phyloP scores from a whole-genome alignment of 768 basidiomycete species.

The Lactifluus subvellereus region DNA sequence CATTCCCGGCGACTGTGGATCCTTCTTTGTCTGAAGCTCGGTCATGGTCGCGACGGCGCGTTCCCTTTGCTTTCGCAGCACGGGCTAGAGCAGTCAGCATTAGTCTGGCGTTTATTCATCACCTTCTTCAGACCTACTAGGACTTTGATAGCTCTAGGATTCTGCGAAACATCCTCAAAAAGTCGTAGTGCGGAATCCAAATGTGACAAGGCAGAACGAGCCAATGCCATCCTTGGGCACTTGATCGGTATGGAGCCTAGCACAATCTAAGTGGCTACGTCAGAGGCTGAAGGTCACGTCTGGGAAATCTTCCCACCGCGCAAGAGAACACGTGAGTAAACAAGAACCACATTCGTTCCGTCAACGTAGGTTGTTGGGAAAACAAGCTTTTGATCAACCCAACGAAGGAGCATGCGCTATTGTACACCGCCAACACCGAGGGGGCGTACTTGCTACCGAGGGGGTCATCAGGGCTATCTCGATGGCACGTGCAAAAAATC shows the following conservation, averaged over 20 bases:
- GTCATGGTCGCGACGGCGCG: constrained; percentile 39
- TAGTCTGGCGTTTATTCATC: background rate
- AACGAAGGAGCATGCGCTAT: constrained; percentile 63
- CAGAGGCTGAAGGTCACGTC: background rate
- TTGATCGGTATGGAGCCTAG: constrained; percentile 64
- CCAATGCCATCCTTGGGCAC: constrained; percentile 52
- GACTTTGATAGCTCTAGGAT: constrained; percentile 50
- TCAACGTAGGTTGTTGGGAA: constrained; percentile 59
- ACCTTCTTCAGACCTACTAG: constrained; percentile 38
- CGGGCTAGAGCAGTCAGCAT: constrained; percentile 39
- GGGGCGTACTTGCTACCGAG: constrained; percentile 64
- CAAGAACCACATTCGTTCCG: constrained; percentile 67
- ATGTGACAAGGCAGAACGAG: constrained; percentile 61
- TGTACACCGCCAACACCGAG: constrained; percentile 64
- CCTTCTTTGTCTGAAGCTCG: constrained; percentile 31
- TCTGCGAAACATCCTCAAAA: constrained; percentile 51
- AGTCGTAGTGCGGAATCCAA: constrained; percentile 57
- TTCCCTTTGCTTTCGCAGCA: constrained; percentile 50
- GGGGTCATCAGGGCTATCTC: constrained; percentile 59
- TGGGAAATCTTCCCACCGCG: constrained; percentile 39
- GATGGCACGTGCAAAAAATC: constrained; percentile 66
- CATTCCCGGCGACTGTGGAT: constrained; percentile 30
- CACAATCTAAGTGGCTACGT: constrained; percentile 44
- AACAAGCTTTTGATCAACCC: constrained; percentile 58
- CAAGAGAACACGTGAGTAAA: constrained; percentile 72